Conservation (phyloP, 2,329 filamentous ascomycete genomes). For the Microsporum ferrugineum region DNA sequence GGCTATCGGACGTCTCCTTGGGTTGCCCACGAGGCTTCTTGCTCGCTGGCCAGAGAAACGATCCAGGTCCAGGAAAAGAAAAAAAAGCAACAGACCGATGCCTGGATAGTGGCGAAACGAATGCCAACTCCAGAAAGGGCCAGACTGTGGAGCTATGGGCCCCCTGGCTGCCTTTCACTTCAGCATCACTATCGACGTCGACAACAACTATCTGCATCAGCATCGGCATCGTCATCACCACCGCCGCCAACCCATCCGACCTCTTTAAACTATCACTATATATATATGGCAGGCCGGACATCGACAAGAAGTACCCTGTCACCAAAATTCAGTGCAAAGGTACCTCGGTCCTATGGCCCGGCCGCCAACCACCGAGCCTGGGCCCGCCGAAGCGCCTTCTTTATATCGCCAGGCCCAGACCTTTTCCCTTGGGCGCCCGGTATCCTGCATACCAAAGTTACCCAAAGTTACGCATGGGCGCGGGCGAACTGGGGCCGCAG, state of each 20-base stretch:
- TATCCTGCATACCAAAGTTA: constrained; percentile 2
- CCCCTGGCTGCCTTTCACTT: neutral
- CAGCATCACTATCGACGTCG: neutral
- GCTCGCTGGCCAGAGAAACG: neutral
- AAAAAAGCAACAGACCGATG: neutral
- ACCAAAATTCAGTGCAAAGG: neutral
- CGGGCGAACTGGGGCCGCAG: constrained; percentile 1
- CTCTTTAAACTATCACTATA: neutral
- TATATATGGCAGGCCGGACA: neutral
- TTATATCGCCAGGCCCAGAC: neutral
- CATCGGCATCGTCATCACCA: neutral
- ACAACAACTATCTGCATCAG: neutral
- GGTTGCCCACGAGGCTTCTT: neutral
- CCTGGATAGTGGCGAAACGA: neutral
- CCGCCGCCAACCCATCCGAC: neutral
- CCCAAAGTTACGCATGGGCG: constrained; percentile 1
- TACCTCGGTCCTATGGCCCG: neutral
- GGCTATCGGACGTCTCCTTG: too few species aligned
- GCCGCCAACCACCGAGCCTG: neutral
- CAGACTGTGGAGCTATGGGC: neutral
- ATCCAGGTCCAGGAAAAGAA: neutral
- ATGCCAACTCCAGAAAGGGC: neutral
- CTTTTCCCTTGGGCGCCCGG: neutral
- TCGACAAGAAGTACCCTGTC: neutral
- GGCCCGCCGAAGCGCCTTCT: neutral